Conservation (phyloP, 192 early-diverging fungal species). For the Thamnidium elegans region DNA sequence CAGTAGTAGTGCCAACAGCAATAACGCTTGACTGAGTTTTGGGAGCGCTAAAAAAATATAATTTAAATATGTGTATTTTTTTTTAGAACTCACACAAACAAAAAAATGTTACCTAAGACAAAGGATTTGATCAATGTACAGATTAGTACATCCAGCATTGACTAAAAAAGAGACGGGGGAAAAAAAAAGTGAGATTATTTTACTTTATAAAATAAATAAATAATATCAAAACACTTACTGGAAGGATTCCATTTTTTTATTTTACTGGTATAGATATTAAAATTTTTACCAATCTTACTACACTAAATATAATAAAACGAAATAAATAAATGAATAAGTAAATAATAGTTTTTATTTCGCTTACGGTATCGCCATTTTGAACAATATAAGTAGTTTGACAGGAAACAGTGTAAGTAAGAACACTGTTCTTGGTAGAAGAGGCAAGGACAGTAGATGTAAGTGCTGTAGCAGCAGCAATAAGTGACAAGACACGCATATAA, state of each 20-base stretch:
- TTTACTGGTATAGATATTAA: slow-evolving; percentile 3
- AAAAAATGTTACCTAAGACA: slow-evolving; percentile 18
- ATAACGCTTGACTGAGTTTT: not conserved
- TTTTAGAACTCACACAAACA: not conserved
- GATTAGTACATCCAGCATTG: slow-evolving; percentile 24
- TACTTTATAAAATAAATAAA: not conserved
- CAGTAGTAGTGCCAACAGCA: slow-evolving; percentile 3
- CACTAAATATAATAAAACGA: slow-evolving; percentile 6
- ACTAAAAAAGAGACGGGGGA: not conserved
- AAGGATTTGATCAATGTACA: slow-evolving; percentile 27
- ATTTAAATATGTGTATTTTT: no score
- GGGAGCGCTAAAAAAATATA: slow-evolving; percentile 3
- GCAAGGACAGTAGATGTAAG: slow-evolving; percentile 5
- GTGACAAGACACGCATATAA: not conserved
- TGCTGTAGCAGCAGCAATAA: not conserved
- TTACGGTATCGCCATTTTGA: slow-evolving; percentile 19
- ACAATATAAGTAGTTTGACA: slow-evolving; percentile 19
- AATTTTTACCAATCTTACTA: slow-evolving; percentile 9
- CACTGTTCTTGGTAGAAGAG: not conserved
- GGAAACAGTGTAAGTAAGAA: slow-evolving; percentile 12
- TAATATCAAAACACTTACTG: not conserved
- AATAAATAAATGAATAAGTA: not conserved
- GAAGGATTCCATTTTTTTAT: slow-evolving; percentile 30
- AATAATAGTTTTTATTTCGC: not conserved
- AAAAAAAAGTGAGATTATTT: not conserved